Base-by-base conservation (phyloP, 345 rosid genomes). In the Salix suchowensis region DNA sequence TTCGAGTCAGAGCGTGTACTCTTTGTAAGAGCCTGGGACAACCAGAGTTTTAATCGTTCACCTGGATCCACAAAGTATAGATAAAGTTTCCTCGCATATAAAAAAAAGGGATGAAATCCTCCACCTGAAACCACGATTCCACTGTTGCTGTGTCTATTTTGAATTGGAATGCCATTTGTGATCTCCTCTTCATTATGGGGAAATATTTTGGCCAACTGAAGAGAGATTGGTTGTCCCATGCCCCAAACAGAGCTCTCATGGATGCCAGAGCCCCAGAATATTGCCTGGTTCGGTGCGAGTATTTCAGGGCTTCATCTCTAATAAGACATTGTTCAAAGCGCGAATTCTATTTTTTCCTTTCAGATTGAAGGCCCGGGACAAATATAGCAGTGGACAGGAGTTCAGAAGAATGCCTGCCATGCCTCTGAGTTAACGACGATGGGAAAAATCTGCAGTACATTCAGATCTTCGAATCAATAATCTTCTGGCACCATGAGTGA, bases 21-120 rank as follows among this genome's bases (percentile, higher is more conserved):
- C 24, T 24, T 24, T 30, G 32, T 30, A 30, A 30, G 32, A 30
- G 32, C 4, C 4, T 3, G 32, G 0, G 0, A 30, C 32, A 30
- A 4, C 32, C 0, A 3, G 30, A 2, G 30, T 30, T 30, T 30
- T 30, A 30, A 2, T 30, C 30, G 0, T 30, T 30, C 0, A 28
- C 30, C 30, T 28, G 2, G 0, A 0, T 0, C 0, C 32, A 30
- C 4, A 30, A 30, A 30, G 0, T 30, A 0, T 30, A 4, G 24
- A 24, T 24, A 24, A 24, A 24, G 32, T 30, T 30, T 30, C 32
- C 32, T 30, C 0, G 0, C 32, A 30, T 30, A 26, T 26, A 26
- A 1, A 2, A 30, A 30, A 30, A 30, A 21, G 26, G 61, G 12
- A 6, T 23, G 26, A 55, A 55, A 24, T n/a, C 26, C 26, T 55